These are phyloP conservation scores for Cercospora berteroae DNA, from an alignment of 2,329 filamentous ascomycete species.

Conservation along the genomic window DNA sequence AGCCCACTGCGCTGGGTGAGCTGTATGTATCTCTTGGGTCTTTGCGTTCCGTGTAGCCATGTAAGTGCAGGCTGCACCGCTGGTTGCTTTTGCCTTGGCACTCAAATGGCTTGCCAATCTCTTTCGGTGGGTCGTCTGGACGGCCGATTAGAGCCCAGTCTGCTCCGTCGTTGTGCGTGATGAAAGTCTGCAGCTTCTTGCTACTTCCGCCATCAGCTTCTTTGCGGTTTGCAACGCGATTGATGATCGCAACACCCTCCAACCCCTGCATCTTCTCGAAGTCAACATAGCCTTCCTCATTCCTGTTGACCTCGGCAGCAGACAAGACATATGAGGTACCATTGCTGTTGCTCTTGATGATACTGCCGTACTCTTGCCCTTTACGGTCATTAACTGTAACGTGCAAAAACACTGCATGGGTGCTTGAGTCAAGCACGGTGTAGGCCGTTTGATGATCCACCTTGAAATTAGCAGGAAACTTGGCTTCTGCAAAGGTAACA, in stretches of 20 bases:
- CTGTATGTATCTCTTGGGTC: constrained; percentile 85
- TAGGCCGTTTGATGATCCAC: constrained; percentile 78
- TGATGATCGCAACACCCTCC: constrained; percentile 85
- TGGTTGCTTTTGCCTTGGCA: constrained; percentile 59
- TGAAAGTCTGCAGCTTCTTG: constrained; percentile 85
- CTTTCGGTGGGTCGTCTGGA: constrained; percentile 63
- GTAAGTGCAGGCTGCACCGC: constrained; percentile 83
- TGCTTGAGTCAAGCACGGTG: constrained; percentile 91
- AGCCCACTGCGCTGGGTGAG: constrained; percentile 79
- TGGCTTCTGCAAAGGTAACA: constrained; percentile 72
- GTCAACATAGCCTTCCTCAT: constrained; percentile 76
- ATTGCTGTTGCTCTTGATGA: constrained; percentile 98
- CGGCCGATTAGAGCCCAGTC: constrained; percentile 77
- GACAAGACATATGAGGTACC: constrained; percentile 92
- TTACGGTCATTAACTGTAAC: constrained; percentile 70
- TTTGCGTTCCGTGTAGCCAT: constrained; percentile 87
- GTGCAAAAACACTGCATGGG: constrained; percentile 90
- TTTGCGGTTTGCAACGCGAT: constrained; percentile 73
- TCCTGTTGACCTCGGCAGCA: constrained; percentile 75
- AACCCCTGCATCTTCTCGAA: constrained; percentile 94
- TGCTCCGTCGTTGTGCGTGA: constrained; percentile 94
- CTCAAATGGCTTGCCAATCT: constrained; percentile 64
- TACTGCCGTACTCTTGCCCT: constrained; percentile 72
- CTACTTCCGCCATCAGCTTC: constrained; percentile 60
- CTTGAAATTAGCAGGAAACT: constrained; percentile 82